Base-by-base conservation (phyloP, 306 rosid species). In the Corylus avellana region DNA sequence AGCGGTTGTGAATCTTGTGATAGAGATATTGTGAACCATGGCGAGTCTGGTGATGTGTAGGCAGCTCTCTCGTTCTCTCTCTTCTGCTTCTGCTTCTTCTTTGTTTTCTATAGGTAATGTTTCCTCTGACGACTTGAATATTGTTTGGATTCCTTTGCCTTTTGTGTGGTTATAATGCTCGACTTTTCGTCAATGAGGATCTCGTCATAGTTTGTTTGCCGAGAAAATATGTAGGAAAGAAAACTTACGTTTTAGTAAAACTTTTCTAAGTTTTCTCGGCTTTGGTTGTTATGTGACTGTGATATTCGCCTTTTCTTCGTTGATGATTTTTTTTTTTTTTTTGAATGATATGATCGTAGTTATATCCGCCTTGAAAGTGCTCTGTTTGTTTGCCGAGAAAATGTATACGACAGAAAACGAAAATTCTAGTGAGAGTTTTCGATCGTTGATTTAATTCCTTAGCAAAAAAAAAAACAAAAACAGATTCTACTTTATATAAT, bases 31-130 rank as follows among this genome's bases (percentile, higher is more conserved):
- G 12, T 63, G 29, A 48, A 77, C 16, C 83, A 90, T 92, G 97
- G 91, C 95, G 71, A 75, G 92, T 66, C 75, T 86, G 64, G 82
- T 88, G 84, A 78, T 90, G 61, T 80, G 87, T 2, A 79, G 76
- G 27, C 78, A 86, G 8, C 58, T 92, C 58, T 87, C 91, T 86
- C 91, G 90, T 37, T 87, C 97, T 3, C 11, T 90, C 69, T 72
- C 84, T 73, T 75, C 88, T 72, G 75, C 86, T 84, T 83, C 92
- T 78, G 63, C 87, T 27, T 14, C 85, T 32, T 75, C 85, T 39
- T 72, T 82, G 66, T 53, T 87, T 76, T 59, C 85, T 59, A 83
- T 79, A 80, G 97, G 97, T 90, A 75, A 18, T 27, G 3, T 1
- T 74, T 22, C 35, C 44, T 42, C 64, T 20, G 27, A 9, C 64